These are phyloP conservation scores for Ogataea salicorniae DNA, from an alignment of 805 yeast genomes.

Conservation along the genomic window DNA sequence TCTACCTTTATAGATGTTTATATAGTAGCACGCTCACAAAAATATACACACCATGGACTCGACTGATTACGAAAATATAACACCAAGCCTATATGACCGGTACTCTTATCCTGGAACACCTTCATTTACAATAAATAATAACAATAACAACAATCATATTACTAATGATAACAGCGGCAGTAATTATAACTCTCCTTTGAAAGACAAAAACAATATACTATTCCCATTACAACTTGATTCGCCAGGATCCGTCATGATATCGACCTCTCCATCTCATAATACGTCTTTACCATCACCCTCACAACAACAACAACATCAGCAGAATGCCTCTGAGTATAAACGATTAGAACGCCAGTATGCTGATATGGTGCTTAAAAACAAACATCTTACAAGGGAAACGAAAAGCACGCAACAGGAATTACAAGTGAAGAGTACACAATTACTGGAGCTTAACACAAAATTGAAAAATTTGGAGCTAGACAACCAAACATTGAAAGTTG, in stretches of 20 bases:
- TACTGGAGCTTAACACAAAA: conserved; percentile 19
- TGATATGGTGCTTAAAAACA: conserved; percentile 26
- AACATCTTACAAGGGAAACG: conserved; percentile 29
- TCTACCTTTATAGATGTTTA: conserved; percentile 1
- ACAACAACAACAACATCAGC: conserved; percentile 3
- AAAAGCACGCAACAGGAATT: conserved; percentile 33
- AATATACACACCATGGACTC: conserved; percentile 12
- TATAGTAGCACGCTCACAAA: no score
- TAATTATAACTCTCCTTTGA: conserved; percentile 11
- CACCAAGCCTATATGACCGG: conserved; percentile 10
- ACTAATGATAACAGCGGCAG: neutral
- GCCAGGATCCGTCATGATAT: no score
- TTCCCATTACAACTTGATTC: neutral
- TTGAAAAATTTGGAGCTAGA: conserved; percentile 27
- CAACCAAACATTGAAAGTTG: conserved; percentile 19
- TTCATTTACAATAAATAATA: neutral
- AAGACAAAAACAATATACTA: conserved; percentile 14
- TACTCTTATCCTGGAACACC: neutral
- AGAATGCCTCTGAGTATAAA: conserved; percentile 1
- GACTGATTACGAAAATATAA: conserved; percentile 17
- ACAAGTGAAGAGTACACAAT: conserved; percentile 23
- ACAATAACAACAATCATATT: neutral
- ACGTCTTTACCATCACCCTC: neutral
- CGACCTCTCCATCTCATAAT: neutral
- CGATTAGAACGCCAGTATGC: conserved; percentile 27